A percentile compares a stretch with the other conserved stretches of the same genome.
These are phyloP conservation scores for Boletus barrowsii DNA, from an alignment of 768 basidiomycete genomes.

Conservation along the genomic window DNA sequence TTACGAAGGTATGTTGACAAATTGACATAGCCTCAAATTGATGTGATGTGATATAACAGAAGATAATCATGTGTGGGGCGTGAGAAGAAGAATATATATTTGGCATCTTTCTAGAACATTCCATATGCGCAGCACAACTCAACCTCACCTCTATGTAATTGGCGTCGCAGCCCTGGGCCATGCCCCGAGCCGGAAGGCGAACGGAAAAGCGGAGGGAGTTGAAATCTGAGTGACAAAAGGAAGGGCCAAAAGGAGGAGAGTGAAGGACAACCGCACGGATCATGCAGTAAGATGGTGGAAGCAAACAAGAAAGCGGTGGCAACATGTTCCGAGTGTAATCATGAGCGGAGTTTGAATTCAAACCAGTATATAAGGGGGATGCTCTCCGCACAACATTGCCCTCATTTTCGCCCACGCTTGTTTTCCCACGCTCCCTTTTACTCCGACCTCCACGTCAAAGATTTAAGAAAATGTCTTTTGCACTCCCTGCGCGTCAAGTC, in stretches of 20 bases:
- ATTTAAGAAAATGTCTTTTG: conserved; percentile 47
- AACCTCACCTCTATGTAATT: neutral
- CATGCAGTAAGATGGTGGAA: conserved; percentile 22
- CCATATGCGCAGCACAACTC: conserved; percentile 5
- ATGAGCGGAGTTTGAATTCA: conserved; percentile 31
- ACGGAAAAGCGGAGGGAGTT: too few relatives aligned
- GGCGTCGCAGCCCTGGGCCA: too few relatives aligned
- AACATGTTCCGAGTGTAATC: conserved; percentile 15
- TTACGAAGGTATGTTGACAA: neutral
- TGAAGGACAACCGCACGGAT: conserved; percentile 8
- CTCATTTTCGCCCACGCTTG: conserved; percentile 24
- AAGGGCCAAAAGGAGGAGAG: neutral
- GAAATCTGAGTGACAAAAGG: neutral
- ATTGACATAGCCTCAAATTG: neutral
- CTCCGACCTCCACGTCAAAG: conserved; percentile 19
- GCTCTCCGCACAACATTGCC: conserved; percentile 10
- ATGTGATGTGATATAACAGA: neutral
- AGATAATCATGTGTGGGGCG: neutral
- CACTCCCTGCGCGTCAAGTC: conserved; percentile 74
- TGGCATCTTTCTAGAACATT: conserved; percentile 28
- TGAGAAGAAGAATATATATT: conserved; percentile 18
- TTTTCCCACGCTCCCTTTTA: conserved; percentile 28
- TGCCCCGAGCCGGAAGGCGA: neutral
- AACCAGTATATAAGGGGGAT: conserved; percentile 26
- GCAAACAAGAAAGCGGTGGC: conserved; percentile 20